phyloP scores from a whole-genome alignment of 495 filamentous ascomycete species.

The Neurospora sp. region DNA sequence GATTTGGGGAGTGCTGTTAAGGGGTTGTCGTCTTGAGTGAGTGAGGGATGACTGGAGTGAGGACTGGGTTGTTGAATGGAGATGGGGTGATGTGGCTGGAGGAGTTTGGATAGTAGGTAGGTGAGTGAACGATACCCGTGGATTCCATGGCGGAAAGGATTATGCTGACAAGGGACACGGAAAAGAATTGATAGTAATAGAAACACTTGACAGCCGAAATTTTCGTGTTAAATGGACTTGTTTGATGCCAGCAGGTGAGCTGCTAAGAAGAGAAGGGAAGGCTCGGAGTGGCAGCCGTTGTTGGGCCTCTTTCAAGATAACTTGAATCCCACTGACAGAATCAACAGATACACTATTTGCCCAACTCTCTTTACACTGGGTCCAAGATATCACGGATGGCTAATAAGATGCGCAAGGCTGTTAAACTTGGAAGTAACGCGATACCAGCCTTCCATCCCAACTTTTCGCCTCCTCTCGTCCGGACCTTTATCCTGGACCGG shows the following conservation, averaged over 20 bases:
- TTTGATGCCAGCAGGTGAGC: not conserved
- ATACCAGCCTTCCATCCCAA: not conserved
- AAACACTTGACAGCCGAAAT: not conserved
- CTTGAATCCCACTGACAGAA: too few species aligned
- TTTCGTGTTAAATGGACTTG: not conserved
- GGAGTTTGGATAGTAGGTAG: not conserved
- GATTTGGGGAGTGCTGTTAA: constrained; percentile 47
- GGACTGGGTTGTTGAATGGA: not conserved
- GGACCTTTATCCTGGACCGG: not conserved
- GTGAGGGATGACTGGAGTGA: not conserved
- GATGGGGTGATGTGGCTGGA: not conserved
- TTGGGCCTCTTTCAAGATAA: too few species aligned
- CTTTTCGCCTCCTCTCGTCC: not conserved
- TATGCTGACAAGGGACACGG: not conserved
- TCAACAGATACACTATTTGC: too few species aligned
- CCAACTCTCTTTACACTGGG: too few species aligned
- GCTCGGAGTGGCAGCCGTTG: not conserved
- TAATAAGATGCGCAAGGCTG: too few species aligned
- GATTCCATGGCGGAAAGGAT: not conserved
- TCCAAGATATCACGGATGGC: too few species aligned
- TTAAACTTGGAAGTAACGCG: too few species aligned
- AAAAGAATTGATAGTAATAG: not conserved
- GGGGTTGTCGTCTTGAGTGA: not conserved
- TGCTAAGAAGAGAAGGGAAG: not conserved
- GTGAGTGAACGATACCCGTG: not conserved